phyloP scores from a whole-genome alignment of 805 yeast genomes.

The Candida fluviatilis region DNA sequence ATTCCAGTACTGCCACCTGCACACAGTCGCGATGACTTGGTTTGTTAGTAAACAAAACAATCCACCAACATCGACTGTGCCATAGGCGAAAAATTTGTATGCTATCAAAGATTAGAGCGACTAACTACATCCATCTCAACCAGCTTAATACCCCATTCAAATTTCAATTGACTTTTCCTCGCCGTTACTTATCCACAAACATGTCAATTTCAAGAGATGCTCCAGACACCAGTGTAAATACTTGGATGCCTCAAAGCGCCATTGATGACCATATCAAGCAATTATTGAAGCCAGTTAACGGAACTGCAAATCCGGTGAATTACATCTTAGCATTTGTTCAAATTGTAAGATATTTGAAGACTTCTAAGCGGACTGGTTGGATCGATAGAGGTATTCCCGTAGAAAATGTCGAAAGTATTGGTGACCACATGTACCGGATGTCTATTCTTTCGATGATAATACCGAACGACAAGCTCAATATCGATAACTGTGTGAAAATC shows the following conservation, averaged over 20 bases:
- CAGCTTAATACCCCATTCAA: not conserved
- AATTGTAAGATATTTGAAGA: slow-evolving; percentile 66
- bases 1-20: no score
- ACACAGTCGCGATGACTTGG: no score
- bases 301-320: slow-evolving; percentile 27
- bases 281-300: slow-evolving; percentile 26
- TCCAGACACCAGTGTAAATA: slow-evolving; percentile 7
- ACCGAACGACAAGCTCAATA: slow-evolving; percentile 46
- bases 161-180: no score
- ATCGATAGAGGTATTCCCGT: slow-evolving; percentile 55
- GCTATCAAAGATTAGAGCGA: no score
- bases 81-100: no score
- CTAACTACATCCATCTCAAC: no score
- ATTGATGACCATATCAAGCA: slow-evolving; percentile 44
- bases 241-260: slow-evolving; percentile 54
- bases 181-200: not conserved
- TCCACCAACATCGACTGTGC: no score
- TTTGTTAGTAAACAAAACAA: no score
- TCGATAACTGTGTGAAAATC: slow-evolving; percentile 72
- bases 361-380: slow-evolving; percentile 93
- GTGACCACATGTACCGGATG: slow-evolving; percentile 98
- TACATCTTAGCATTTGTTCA: slow-evolving; percentile 59
- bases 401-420: slow-evolving; percentile 61
- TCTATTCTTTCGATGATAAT: slow-evolving; percentile 73
- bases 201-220: not conserved